Conservation (phyloP, 2,329 filamentous ascomycete species). For the Paramyrothecium roridum region DNA sequence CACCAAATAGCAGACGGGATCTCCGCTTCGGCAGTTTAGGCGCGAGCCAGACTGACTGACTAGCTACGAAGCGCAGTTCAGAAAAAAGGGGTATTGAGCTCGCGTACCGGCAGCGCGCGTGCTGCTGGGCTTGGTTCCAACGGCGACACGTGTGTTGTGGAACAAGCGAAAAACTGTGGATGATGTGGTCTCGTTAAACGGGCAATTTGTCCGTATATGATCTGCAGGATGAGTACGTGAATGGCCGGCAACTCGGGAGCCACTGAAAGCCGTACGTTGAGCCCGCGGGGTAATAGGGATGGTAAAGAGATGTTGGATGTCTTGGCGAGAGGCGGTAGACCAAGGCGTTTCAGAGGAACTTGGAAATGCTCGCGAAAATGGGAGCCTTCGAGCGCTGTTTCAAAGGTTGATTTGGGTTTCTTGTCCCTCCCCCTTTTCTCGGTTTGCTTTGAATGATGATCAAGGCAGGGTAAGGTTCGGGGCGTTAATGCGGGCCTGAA, state of each 20-base stretch:
- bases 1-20: conserved; percentile 16
- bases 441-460: too few relatives aligned
- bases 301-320: not conserved
- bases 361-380: too few relatives aligned
- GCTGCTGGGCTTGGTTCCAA: too few relatives aligned
- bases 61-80: not conserved
- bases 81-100: too few relatives aligned
- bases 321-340: too few relatives aligned
- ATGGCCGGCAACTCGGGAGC: not conserved
- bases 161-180: too few relatives aligned
- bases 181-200: not conserved
- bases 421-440: too few relatives aligned
- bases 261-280: not conserved
- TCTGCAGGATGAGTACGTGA: not conserved
- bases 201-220: not conserved
- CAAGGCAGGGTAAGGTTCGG: not conserved
- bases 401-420: too few relatives aligned
- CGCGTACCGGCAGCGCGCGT: too few relatives aligned
- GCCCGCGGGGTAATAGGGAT: not conserved
- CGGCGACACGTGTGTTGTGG: too few relatives aligned
- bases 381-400: too few relatives aligned
- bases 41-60: not conserved
- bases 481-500: not conserved
- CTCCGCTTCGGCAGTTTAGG: conserved; percentile 7
- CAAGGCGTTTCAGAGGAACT: too few relatives aligned